Evolutionary conservation across 1,284 basidiomycete genomes (phyloP).

Genomic region (Peniophora sp.): DNA sequence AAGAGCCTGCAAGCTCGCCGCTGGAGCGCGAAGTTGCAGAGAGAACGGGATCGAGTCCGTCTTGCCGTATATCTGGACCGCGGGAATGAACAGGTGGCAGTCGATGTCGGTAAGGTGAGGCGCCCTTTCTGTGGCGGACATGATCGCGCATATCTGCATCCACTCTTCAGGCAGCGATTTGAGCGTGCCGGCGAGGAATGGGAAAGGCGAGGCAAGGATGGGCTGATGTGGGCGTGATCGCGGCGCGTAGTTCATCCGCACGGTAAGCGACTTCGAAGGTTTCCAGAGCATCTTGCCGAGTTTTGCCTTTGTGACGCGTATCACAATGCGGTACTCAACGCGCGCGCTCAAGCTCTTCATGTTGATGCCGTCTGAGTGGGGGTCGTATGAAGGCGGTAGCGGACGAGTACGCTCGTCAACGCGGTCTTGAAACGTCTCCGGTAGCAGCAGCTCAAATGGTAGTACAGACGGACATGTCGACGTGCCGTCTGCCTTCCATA

Average conservation of each 20-base stretch:
- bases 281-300: background rate
- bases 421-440: constrained; percentile 33
- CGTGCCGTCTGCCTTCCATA: constrained; percentile 33
- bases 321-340: constrained; percentile 1
- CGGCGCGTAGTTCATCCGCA: constrained; percentile 33
- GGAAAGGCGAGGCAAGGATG: constrained; percentile 17
- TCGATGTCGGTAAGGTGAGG: background rate
- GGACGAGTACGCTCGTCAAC: constrained; percentile 11
- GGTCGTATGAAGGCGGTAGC: constrained; percentile 15
- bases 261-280: constrained; percentile 8
- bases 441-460: constrained; percentile 40
- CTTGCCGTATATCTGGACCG: constrained; percentile 42
- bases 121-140: constrained; percentile 23
- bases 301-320: background rate
- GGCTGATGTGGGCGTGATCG: constrained; percentile 45
- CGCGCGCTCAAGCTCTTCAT: background rate
- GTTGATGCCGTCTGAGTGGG: constrained; percentile 19
- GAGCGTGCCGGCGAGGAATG: constrained; percentile 35
- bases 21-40: constrained; percentile 44
- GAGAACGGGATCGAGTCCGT: constrained; percentile 53
- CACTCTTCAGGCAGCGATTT: constrained; percentile 57
- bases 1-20: constrained; percentile 33
- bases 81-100: constrained; percentile 41
- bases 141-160: constrained; percentile 38
- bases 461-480: constrained; percentile 35